Base-by-base conservation (phyloP, 2,329 filamentous ascomycete species). In the Curvularia hawaiiensis region DNA sequence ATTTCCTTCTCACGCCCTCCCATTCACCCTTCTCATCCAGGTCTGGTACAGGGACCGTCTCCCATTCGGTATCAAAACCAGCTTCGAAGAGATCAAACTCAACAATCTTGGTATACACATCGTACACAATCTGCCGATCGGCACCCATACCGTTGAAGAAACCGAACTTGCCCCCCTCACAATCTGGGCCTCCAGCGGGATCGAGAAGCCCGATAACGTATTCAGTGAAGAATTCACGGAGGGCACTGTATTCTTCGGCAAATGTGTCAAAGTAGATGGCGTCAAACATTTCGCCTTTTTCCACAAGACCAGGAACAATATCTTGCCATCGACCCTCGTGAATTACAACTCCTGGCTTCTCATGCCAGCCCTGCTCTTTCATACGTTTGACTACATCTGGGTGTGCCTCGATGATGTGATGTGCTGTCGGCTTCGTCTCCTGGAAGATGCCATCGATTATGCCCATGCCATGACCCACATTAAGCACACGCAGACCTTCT, bases 201-300 rank as follows among this genome's bases (percentile, higher is more conserved):
- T 90, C 88, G 45, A 99, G 79, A 52, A 98, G 77, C 0, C 87
- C 89, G 31, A 95, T 91, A 11, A 98, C 88, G 66, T 90, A 87
- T 75, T 98, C 95, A 2, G 85, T 89, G 74, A 98, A 97, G 79
- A 98, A 97, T 58, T 88, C 83, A 46, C 89, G 89, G 28, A 98
- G 85, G 74, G 94, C 90, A 2, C 83, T 82, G 77, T 98, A 99
- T 62, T 95, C 91, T 78, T 99, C 95, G 7, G 92, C 95, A 75
- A 98, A 98, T 0, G 95, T 99, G 73, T 99, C 95, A 71, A 97
- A 98, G 80, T 98, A 99, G 65, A 99, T 81, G 11, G 76, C 80
- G 59, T 83, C 80, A 52, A 82, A 79, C 8, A 74, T 58, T 20
- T 71, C 71, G 39, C 76, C 78, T 56, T 79, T 70, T 56, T 78